Conservation (phyloP, 2,329 filamentous ascomycete genomes). For the Pseudocercospora vitis region DNA sequence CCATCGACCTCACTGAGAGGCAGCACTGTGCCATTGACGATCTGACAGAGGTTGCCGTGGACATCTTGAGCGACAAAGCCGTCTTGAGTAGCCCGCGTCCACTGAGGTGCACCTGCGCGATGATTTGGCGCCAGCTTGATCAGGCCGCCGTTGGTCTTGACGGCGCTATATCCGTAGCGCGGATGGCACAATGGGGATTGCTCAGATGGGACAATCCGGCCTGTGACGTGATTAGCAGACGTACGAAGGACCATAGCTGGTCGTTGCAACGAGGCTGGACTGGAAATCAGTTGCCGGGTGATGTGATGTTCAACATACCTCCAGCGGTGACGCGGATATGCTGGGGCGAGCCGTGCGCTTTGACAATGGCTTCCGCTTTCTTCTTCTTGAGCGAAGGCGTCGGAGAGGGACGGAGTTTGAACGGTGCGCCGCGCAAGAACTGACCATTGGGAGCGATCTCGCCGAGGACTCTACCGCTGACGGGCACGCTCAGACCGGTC, state of each 20-base stretch:
- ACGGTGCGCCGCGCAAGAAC: conserved; percentile 23
- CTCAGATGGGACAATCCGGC: conserved; percentile 50
- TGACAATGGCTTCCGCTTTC: conserved; percentile 52
- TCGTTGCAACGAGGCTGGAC: neutral
- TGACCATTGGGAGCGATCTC: conserved; percentile 39
- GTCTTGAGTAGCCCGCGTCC: conserved; percentile 31
- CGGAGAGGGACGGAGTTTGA: conserved; percentile 43
- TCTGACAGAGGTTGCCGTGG: conserved; percentile 40
- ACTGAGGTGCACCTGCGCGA: conserved; percentile 31
- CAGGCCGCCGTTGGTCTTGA: conserved; percentile 40
- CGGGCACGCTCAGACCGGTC: conserved; percentile 15
- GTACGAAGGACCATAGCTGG: neutral
- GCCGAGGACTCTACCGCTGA: conserved; percentile 30
- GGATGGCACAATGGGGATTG: conserved; percentile 42
- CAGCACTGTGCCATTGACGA: conserved; percentile 40
- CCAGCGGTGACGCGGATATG: conserved; percentile 54
- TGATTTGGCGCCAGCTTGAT: conserved; percentile 42
- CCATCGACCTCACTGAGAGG: conserved; percentile 38
- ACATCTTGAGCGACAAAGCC: conserved; percentile 41
- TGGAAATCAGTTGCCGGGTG: neutral
- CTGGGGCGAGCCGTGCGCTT: conserved; percentile 53
- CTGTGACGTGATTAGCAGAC: neutral
- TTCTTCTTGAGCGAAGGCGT: conserved; percentile 53
- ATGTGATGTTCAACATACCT: conserved; percentile 34
- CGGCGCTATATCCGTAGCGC: conserved; percentile 41